Evolutionary conservation across 208 protist genomes (phyloP).

Genomic region (Strigomonas culicis): DNA sequence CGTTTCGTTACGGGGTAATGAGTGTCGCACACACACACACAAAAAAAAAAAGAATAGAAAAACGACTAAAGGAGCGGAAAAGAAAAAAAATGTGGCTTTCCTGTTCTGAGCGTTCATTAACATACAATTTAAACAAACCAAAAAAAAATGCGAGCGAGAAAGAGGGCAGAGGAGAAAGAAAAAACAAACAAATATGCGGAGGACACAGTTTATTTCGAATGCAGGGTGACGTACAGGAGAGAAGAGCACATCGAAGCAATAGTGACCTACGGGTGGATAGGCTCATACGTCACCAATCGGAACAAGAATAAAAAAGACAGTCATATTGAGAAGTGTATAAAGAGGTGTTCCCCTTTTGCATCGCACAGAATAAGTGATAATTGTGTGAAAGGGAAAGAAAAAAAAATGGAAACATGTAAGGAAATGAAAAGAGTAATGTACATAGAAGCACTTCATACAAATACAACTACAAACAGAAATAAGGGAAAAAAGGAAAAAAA

Average conservation of each 20-base stretch:
- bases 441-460: neutral
- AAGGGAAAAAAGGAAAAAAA: constrained; percentile 9
- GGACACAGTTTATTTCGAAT: too few species aligned
- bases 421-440: neutral
- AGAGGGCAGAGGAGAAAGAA: neutral
- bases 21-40: neutral
- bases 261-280: too few species aligned
- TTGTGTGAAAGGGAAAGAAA: neutral
- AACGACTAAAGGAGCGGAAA: constrained; percentile 16
- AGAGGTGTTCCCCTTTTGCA: too few species aligned
- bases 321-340: too few species aligned
- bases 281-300: too few species aligned
- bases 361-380: neutral
- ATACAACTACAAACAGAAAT: too few species aligned
- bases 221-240: too few species aligned
- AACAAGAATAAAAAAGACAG: too few species aligned
- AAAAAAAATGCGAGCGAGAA: constrained; percentile 4
- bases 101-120: too few species aligned
- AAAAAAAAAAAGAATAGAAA: constrained; percentile 7
- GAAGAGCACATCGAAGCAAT: too few species aligned
- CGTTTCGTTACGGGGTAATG: neutral
- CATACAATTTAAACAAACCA: constrained; percentile 4
- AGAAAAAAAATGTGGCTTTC: constrained; percentile 7
- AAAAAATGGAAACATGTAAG: neutral
- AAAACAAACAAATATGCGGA: constrained; percentile 12